Base-by-base conservation (phyloP, 352 stramenopile species). In the Paralagenidium karlingii region DNA sequence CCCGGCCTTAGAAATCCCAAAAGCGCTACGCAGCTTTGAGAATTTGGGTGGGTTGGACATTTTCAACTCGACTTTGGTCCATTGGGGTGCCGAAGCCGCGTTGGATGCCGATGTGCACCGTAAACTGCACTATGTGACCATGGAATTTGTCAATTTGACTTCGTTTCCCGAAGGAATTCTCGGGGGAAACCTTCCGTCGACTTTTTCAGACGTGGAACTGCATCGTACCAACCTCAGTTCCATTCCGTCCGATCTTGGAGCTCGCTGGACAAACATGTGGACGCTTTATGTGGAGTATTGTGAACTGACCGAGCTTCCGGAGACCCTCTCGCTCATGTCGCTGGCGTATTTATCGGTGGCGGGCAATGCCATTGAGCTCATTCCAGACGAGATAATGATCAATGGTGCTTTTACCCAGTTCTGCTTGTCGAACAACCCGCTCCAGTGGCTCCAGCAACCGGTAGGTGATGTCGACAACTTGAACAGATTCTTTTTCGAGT, bases 81-180 rank as follows among this genome's bases (percentile, higher is more conserved):
- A 38, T 6, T 58, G 49, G 49, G 8, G 21, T 1, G 33, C 37
- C 3, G 24, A 42, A 10, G 40, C 44, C 5, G 40, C 44, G 18
- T 21, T 53, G n/a, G n/a, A n/a, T n/a, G n/a, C n/a, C n/a, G n/a
- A n/a, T n/a, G n/a, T n/a, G n/a, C n/a, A n/a, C n/a, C n/a, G n/a
- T n/a, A n/a, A n/a, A n/a, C n/a, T n/a, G n/a, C n/a, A n/a, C n/a
- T n/a, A n/a, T n/a, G n/a, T n/a, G n/a, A n/a, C n/a, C n/a, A n/a
- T n/a, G n/a, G n/a, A n/a, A n/a, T n/a, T n/a, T n/a, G 49, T 59
- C 15, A 77, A 82, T 43, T 75, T 82, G 59, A 69, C 51, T 0
- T 31, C 42, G 8, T 43, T 74, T 18, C 66, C 66, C 7, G 44
- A 56, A 24, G 59, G 59, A 8, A 18, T 71, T 2, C 37, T 80